Percentiles rank a stretch among this genome's conserved stretches.
Conservation (phyloP, 257 asterid genomes). For the Przewalskia tangutica region DNA sequence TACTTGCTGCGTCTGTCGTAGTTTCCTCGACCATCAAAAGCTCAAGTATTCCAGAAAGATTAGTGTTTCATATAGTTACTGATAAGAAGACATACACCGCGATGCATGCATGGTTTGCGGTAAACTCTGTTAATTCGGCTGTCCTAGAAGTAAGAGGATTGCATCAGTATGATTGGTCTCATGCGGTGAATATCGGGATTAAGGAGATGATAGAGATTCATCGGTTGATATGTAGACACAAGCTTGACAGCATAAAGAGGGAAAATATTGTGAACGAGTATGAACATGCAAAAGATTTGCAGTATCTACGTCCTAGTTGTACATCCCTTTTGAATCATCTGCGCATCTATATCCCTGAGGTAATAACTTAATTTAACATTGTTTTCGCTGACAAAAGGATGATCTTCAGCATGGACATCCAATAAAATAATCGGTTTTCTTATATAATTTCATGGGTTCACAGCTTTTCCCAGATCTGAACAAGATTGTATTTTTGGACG, state of each 20-base stretch:
- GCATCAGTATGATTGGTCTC: conserved; percentile 87
- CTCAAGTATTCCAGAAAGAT: conserved; percentile 39
- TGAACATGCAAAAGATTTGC: conserved; percentile 35
- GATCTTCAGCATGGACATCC: conserved; percentile 10
- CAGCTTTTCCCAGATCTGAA: conserved; percentile 84
- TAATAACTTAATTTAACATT: conserved; percentile 21
- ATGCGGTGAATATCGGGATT: conserved; percentile 48
- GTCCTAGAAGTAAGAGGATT: conserved; percentile 79
- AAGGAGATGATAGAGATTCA: conserved; percentile 70
- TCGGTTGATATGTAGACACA: conserved; percentile 48
- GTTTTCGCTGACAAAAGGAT: conserved; percentile 10
- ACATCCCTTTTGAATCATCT: conserved; percentile 75
- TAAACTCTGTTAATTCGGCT: conserved; percentile 43
- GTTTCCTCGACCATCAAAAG: conserved; percentile 52
- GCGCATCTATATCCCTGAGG: conserved; percentile 84
- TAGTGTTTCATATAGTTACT: conserved; percentile 76
- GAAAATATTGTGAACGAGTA: conserved; percentile 26
- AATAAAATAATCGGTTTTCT: conserved; percentile 14
- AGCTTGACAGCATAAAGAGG: conserved; percentile 30
- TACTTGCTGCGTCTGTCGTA: conserved; percentile 83
- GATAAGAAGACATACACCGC: conserved; percentile 73
- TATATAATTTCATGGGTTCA: conserved; percentile 24
- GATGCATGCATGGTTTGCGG: conserved; percentile 91
- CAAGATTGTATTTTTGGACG: conserved; percentile 72
- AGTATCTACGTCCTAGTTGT: conserved; percentile 47